Percentiles rank a stretch among this genome's conserved stretches.
Conservation (phyloP, 1,139 yeast genomes). For the Scheffersomyces cryptocercus region DNA sequence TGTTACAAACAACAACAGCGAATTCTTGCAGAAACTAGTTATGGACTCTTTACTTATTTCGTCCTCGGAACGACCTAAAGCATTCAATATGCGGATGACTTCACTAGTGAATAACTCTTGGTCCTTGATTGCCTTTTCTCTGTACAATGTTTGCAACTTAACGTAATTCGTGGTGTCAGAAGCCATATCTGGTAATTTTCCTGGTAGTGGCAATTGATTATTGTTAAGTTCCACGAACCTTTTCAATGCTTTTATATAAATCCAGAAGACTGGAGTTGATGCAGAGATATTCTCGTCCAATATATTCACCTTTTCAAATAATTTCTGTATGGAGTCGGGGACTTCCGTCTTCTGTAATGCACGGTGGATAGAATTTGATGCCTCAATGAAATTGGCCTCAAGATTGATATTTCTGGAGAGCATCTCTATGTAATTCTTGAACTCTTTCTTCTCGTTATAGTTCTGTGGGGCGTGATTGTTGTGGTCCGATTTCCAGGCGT, state of each 20-base stretch:
- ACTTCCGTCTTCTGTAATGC: slow-evolving; percentile 44
- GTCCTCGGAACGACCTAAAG: slow-evolving; percentile 21
- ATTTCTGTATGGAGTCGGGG: slow-evolving; percentile 35
- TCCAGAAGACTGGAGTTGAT: slow-evolving; percentile 55
- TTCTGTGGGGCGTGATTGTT: slow-evolving; percentile 39
- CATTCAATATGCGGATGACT: slow-evolving; percentile 25
- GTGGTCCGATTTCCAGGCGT: slow-evolving; percentile 41
- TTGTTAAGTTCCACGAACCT: slow-evolving; percentile 43
- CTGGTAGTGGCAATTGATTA: slow-evolving; percentile 66
- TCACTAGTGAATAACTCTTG: slow-evolving; percentile 35
- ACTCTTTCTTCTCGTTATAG: slow-evolving; percentile 48
- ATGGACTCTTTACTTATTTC: slow-evolving; percentile 40
- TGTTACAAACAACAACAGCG: slow-evolving; percentile 38
- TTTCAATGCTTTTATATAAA: slow-evolving; percentile 56
- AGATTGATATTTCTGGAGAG: slow-evolving; percentile 35
- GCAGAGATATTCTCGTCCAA: slow-evolving; percentile 15
- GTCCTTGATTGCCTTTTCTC: slow-evolving; percentile 58
- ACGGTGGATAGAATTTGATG: slow-evolving; percentile 57
- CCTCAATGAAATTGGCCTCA: slow-evolving; percentile 74
- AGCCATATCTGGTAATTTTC: slow-evolving; percentile 87
- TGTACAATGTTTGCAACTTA: slow-evolving; percentile 57
- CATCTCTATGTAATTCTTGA: slow-evolving; percentile 42
- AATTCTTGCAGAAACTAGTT: slow-evolving; percentile 61
- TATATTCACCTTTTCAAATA: slow-evolving; percentile 28
- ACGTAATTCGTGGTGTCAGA: slow-evolving; percentile 69